Conservation (phyloP, 768 basidiomycete species). For the Pilatotrama ljubarskyi region DNA sequence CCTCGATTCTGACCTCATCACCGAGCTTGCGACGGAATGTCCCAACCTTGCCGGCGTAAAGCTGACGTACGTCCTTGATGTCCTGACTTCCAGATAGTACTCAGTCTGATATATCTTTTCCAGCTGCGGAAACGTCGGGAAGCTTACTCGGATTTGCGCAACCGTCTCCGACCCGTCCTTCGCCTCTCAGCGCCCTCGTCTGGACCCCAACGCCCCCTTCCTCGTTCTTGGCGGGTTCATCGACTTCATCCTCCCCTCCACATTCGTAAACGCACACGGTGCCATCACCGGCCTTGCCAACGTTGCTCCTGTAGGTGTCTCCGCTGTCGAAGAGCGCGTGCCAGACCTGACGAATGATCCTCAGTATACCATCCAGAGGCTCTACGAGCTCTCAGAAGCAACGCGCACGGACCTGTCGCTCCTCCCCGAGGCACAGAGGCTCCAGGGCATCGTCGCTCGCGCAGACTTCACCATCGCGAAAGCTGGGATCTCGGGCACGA, state of each 20-base stretch:
- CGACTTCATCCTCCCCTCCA: constrained; percentile 79
- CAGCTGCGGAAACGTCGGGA: constrained; percentile 91
- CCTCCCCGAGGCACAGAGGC: constrained; percentile 64
- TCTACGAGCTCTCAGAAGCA: constrained; percentile 62
- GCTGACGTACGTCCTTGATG: constrained; percentile 53
- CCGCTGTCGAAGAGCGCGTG: neutral
- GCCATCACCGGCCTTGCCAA: constrained; percentile 91
- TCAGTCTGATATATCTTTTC: constrained; percentile 10
- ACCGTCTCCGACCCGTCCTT: constrained; percentile 61
- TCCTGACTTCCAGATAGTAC: no score
- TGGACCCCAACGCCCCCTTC: constrained; percentile 67
- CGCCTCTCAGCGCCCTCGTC: constrained; percentile 60
- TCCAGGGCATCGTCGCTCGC: constrained; percentile 80
- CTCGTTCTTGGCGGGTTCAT: constrained; percentile 83
- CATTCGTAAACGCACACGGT: constrained; percentile 76
- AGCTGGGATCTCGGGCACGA: constrained; percentile 79
- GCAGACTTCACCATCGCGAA: constrained; percentile 82
- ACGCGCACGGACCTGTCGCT: constrained; percentile 54
- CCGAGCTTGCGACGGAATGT: constrained; percentile 72
- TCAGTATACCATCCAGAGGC: constrained; percentile 57
- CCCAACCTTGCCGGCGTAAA: constrained; percentile 86
- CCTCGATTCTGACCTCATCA: constrained; percentile 85
- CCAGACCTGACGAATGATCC: neutral
- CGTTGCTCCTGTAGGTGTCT: constrained; percentile 62
- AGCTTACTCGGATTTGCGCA: constrained; percentile 81